Evolutionary conservation across 2,329 filamentous ascomycete genomes (phyloP).

Genomic region (Cladosporium sp.): DNA sequence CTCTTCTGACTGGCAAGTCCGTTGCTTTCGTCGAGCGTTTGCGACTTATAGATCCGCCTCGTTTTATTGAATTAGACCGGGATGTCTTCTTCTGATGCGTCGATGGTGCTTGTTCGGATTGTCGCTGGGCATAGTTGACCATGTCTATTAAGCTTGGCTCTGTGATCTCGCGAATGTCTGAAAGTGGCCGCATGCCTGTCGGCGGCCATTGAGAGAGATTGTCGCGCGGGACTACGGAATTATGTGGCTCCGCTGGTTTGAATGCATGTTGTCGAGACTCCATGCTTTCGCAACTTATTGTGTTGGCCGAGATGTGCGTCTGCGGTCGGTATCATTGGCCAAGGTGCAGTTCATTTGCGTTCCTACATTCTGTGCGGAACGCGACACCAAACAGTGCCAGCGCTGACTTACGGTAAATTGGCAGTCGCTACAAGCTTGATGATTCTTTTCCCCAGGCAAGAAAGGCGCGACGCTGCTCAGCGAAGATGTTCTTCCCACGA

Average conservation of each 20-base stretch:
- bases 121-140: constrained; percentile 7
- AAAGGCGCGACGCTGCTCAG: too few relatives aligned
- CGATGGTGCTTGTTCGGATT: neutral
- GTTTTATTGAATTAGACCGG: constrained; percentile 25
- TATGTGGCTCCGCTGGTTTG: neutral
- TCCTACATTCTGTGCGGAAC: too few relatives aligned
- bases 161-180: constrained; percentile 48
- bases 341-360: neutral
- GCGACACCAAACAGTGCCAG: neutral
- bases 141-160: constrained; percentile 44
- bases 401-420: neutral
- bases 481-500: too few relatives aligned
- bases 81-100: constrained; percentile 23
- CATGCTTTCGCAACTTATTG: neutral
- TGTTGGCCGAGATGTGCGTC: neutral
- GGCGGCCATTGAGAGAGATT: neutral
- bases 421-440: neutral
- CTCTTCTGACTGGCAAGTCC: constrained; percentile 10
- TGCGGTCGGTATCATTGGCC: neutral
- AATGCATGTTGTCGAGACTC: neutral
- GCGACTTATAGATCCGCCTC: constrained; percentile 20
- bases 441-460: too few relatives aligned
- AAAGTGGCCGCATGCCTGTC: constrained; percentile 36
- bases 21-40: constrained; percentile 20
- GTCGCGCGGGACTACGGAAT: neutral